These are phyloP conservation scores for Euphorbia pulcherrima DNA, from an alignment of 345 rosid genomes.

Conservation along the genomic window DNA sequence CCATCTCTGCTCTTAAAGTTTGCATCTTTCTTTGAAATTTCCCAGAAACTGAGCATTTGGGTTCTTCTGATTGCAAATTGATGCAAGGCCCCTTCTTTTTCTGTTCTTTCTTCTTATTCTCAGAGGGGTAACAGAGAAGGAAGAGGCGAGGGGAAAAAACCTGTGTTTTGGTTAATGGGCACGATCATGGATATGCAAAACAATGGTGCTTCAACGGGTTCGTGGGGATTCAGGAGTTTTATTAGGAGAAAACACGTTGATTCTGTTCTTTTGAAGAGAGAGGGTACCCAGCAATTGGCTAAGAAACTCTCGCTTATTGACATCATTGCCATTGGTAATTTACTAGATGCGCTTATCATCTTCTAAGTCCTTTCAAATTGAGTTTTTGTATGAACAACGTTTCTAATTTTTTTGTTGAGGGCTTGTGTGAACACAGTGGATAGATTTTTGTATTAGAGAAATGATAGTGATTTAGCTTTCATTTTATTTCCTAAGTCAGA, in stretches of 20 bases:
- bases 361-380: no score
- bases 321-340: slow-evolving; percentile 71
- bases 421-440: no score
- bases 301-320: slow-evolving; percentile 57
- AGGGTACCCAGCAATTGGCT: slow-evolving; percentile 49
- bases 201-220: slow-evolving; percentile 37
- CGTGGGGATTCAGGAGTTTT: slow-evolving; percentile 49
- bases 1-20: not conserved
- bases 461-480: no score
- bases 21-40: not conserved
- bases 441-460: no score
- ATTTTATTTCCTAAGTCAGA: no score
- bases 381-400: no score
- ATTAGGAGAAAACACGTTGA: slow-evolving; percentile 79
- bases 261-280: slow-evolving; percentile 36
- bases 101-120: not conserved
- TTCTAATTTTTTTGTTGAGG: no score
- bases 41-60: slow-evolving; percentile 3
- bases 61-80: not conserved
- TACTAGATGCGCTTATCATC: not conserved
- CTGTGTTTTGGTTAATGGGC: slow-evolving; percentile 37
- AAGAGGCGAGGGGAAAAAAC: not conserved
- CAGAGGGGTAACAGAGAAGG: not conserved
- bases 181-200: slow-evolving; percentile 43
- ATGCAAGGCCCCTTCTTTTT: not conserved